Conservation (phyloP, 306 rosid genomes). For the Rosa persica region DNA sequence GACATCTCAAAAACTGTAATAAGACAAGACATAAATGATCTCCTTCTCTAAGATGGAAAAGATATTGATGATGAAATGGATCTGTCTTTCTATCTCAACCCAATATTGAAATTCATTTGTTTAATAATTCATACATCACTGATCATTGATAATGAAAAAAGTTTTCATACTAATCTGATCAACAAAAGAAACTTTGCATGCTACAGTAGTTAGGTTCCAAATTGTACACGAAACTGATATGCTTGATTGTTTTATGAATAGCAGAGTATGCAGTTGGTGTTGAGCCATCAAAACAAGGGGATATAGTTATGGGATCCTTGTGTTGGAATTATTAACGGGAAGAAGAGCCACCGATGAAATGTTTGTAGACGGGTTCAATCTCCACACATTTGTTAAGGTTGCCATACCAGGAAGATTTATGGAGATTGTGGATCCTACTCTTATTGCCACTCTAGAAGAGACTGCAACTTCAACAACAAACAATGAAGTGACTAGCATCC, state of each 20-base stretch:
- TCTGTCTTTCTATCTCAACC: no score
- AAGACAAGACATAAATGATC: no score
- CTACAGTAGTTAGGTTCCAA: background rate
- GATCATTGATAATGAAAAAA: no score
- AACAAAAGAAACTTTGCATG: background rate
- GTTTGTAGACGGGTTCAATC: conserved; percentile 29
- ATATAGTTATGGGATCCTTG: conserved; percentile 47
- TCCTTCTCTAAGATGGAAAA: no score
- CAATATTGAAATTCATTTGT: no score
- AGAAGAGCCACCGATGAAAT: conserved; percentile 31
- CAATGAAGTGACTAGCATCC: background rate
- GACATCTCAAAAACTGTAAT: no score
- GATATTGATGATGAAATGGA: no score
- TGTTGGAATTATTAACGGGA: conserved; percentile 27
- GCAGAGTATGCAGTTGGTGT: conserved; percentile 38
- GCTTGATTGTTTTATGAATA: conserved; percentile 2
- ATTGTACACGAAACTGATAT: background rate
- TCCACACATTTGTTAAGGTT: conserved; percentile 21
- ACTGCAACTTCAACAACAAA: background rate
- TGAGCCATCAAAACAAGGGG: conserved; percentile 32
- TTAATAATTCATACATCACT: no score
- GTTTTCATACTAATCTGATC: background rate
- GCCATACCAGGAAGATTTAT: conserved; percentile 22
- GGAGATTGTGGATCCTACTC: conserved; percentile 34
- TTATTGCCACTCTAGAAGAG: conserved; percentile 20